Conservation (phyloP, 2,329 filamentous ascomycete species). For the Dothiorella sarmentorum region DNA sequence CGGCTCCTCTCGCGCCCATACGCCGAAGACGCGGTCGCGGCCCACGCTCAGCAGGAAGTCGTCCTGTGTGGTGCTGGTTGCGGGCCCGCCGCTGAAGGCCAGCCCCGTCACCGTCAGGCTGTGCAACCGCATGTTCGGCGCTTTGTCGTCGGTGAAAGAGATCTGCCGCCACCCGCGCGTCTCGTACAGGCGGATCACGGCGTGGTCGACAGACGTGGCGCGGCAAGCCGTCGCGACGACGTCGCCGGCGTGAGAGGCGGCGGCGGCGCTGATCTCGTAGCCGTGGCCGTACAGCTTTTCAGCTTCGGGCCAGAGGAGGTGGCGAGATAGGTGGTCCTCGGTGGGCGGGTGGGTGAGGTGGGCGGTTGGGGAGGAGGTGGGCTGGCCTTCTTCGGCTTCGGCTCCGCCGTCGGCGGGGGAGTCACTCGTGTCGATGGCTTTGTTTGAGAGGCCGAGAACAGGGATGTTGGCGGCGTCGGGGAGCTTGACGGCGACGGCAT, state of each 20-base stretch:
- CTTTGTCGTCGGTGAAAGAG: conserved; percentile 54
- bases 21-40: conserved; percentile 83
- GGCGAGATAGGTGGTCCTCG: conserved; percentile 83
- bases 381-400: conserved; percentile 53
- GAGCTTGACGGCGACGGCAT: conserved; percentile 41
- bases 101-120: conserved; percentile 80
- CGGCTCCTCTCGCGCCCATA: conserved; percentile 58
- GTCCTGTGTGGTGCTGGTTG: conserved; percentile 41
- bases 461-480: conserved; percentile 93
- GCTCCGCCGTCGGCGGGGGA: conserved; percentile 26
- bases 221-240: conserved; percentile 89
- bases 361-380: conserved; percentile 36
- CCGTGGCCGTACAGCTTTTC: conserved; percentile 98
- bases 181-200: conserved; percentile 88
- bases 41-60: conserved; percentile 78
- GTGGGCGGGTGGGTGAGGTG: conserved; percentile 71
- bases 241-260: conserved; percentile 68
- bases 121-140: conserved; percentile 47
- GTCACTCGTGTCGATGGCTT: conserved; percentile 63
- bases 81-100: conserved; percentile 62
- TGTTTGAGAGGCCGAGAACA: conserved; percentile 92
- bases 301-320: conserved; percentile 91
- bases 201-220: conserved; percentile 88
- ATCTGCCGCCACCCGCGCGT: conserved; percentile 85
- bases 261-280: conserved; percentile 82